Evolutionary conservation across 352 stramenopile species (phyloP), one percentile per base, ranked within the genome.

Genomic region (Phytophthora pistaciae): DNA sequence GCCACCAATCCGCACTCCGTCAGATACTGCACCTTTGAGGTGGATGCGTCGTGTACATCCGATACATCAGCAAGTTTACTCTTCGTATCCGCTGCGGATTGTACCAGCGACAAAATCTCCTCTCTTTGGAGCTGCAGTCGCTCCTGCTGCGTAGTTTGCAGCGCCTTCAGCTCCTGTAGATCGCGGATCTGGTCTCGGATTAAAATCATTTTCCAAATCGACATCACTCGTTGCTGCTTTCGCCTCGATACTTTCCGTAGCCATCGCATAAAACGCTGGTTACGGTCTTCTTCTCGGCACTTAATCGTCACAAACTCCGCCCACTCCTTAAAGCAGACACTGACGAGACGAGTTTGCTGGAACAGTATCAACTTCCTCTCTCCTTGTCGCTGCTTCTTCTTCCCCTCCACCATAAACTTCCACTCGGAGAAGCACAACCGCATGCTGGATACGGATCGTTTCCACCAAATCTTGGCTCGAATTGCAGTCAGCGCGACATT

Each of bases 391-490:
- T 33, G 54, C 3, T 66, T 60, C 49, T 61, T 68, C 25, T 10
- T 68, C 1, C 4, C n/a, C 1, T 42, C 20, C 5, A 78, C 64
- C 54, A 33, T 33, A 1, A 25, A 3, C 38, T 68, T 79, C 80
- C 80, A 88, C 3, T 73, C 55, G 5, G 25, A 33, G 56, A 88
- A 78, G 21, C 70, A 70, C 11, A 66, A 69, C 3, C 65, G 70
- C 33, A 65, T 61, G 0, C 48, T 72, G 14, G 67, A 83, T 1
- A 77, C 38, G 3, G 76, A 79, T 60, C 70, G 74, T 42, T 73
- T 85, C 49, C 60, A 66, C 62, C 79, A 89, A 10, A 91, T 58
- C 40, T 77, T 74, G 0, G 57, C 59, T 53, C 78, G 79, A 21
- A 92, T 72, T 3, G 66, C 64, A 21, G 61, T 61, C 6, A 92